A percentile compares a stretch with the other conserved stretches of the same genome.
These are phyloP conservation scores for Trematosphaeria pertusa DNA, from an alignment of 2,329 filamentous ascomycete species.

Conservation along the genomic window DNA sequence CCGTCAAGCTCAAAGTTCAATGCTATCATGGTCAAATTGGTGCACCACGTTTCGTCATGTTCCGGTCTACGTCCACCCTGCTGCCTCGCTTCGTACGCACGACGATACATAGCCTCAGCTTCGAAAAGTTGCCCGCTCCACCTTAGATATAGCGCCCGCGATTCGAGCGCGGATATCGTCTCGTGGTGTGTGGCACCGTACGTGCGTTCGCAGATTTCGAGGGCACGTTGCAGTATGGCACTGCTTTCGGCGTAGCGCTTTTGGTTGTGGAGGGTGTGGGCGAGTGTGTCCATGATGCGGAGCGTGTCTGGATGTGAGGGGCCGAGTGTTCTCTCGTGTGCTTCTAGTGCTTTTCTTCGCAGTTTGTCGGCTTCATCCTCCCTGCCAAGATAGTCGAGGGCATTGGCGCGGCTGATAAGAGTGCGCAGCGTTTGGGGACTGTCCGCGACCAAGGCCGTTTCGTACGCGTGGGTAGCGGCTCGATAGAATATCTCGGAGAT, in stretches of 20 bases:
- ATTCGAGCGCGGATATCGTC: not conserved
- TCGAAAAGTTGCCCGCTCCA: not conserved
- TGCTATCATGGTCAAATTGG: not conserved
- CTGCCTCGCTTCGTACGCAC: not conserved
- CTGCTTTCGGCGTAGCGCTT: not conserved
- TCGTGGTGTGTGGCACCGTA: not conserved
- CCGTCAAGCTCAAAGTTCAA: not conserved
- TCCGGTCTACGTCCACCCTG: not conserved
- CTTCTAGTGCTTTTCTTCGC: not conserved
- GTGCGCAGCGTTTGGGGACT: not conserved
- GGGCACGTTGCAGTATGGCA: too few species aligned
- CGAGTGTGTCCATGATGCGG: not conserved
- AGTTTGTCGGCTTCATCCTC: too few species aligned
- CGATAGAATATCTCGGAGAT: not conserved
- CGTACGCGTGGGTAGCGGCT: not conserved
- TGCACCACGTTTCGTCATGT: slow-evolving; percentile 2
- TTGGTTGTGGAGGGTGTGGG: not conserved
- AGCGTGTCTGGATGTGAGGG: not conserved
- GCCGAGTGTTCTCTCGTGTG: not conserved
- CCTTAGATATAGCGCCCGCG: not conserved
- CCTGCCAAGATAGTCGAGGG: not conserved
- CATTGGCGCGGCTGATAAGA: not conserved
- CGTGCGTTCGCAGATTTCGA: not conserved
- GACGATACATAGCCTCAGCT: not conserved
- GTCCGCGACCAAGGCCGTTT: not conserved